A percentile compares a stretch with the other conserved stretches of the same genome.
Conservation (phyloP, 2,329 filamentous ascomycete species). For the Botrytis aclada region DNA sequence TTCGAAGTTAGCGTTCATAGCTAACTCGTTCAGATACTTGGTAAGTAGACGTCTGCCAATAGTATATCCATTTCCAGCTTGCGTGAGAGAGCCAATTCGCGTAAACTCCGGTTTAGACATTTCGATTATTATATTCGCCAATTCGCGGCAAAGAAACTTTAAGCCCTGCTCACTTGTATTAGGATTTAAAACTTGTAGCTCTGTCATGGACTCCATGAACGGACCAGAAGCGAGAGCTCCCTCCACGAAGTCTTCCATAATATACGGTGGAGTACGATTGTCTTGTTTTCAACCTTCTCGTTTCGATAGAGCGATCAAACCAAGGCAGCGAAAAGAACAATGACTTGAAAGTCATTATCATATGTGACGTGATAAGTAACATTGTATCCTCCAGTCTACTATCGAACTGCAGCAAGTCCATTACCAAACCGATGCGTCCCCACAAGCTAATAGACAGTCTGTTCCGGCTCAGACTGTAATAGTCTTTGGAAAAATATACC, state of each 20-base stretch:
- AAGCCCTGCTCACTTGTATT: too few relatives aligned
- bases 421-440: not conserved
- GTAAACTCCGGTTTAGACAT: too few relatives aligned
- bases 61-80: too few relatives aligned
- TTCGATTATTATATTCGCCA: too few relatives aligned
- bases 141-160: too few relatives aligned
- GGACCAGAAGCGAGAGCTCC: conserved; percentile 32
- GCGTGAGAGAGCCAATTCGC: too few relatives aligned
- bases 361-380: not conserved
- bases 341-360: not conserved
- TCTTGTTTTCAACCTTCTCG: conserved; percentile 34
- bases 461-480: not conserved
- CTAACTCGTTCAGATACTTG: too few relatives aligned
- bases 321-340: conserved; percentile 30
- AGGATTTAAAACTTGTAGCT: too few relatives aligned
- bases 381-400: not conserved
- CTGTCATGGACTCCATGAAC: conserved; percentile 26
- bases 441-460: not conserved
- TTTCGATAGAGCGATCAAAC: conserved; percentile 34
- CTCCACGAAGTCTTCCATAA: conserved; percentile 39
- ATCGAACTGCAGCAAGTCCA: not conserved
- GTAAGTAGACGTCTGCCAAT: too few relatives aligned
- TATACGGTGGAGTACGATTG: conserved; percentile 37
- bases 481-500: not conserved
- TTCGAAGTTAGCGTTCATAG: too few relatives aligned